These are phyloP conservation scores for Glycine tomentella DNA, from an alignment of 306 rosid species.

Conservation along the genomic window DNA sequence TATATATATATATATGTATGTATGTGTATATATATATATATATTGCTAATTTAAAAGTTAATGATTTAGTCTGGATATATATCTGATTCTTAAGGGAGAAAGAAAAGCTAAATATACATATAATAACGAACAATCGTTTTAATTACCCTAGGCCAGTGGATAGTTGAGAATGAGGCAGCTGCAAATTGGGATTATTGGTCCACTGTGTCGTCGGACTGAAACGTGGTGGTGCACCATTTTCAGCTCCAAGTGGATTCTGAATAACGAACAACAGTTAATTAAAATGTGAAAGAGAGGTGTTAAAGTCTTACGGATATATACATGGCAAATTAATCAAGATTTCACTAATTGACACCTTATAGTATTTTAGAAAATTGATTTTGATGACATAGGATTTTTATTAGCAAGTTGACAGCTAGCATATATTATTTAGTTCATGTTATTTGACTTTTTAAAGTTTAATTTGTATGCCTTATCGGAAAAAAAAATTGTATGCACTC, in stretches of 20 bases:
- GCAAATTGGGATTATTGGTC: background rate
- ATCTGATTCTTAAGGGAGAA: background rate
- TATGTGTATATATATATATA: too few species aligned
- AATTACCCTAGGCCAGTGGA: background rate
- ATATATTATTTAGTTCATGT: too few species aligned
- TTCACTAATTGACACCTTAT: background rate
- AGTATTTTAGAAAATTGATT: background rate
- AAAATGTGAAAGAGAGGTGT: background rate
- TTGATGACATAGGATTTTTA: background rate
- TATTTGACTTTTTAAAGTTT: too few species aligned
- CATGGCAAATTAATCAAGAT: background rate
- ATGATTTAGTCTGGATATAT: background rate
- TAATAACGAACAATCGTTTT: background rate
- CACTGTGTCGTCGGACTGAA: background rate
- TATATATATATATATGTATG: too few species aligned
- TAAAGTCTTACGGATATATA: too few species aligned
- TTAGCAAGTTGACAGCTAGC: too few species aligned
- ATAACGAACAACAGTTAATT: background rate
- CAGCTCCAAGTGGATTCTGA: slow-evolving; percentile 17
- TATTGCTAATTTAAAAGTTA: background rate
- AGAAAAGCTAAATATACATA: background rate
- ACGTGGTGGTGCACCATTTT: background rate
- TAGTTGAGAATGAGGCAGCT: background rate
- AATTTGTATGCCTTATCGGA: too few species aligned
- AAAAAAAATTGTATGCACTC: too few species aligned